Evolutionary conservation across 75 land plant genomes (phyloP).

Genomic region (Adiantum capillusveneris): DNA sequence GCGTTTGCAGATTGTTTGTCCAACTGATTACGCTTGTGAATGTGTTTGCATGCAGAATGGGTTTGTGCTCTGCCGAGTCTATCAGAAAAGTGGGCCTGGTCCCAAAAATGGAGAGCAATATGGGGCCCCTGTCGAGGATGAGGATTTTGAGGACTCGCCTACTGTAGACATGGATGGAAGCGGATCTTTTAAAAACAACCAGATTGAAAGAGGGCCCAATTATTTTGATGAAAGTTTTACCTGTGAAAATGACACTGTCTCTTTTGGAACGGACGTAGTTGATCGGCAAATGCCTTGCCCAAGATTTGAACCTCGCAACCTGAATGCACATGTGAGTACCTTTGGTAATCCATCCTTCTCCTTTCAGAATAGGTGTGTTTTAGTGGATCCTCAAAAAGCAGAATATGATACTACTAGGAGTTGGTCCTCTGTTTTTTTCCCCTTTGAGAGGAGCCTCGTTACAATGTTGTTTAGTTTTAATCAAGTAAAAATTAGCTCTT

Average conservation of each 20-base stretch:
- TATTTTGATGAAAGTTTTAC: background rate
- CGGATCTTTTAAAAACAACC: background rate
- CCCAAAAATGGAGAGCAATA: slow-evolving; percentile 81
- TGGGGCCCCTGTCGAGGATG: slow-evolving; percentile 65
- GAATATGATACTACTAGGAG: no score
- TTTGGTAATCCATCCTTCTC: no score
- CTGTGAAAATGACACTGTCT: background rate
- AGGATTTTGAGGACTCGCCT: slow-evolving; percentile 33
- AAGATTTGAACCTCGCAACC: background rate
- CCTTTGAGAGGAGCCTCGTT: no score
- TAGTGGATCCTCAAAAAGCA: no score
- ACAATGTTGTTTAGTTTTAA: no score
- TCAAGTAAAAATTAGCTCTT: no score
- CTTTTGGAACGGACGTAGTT: background rate
- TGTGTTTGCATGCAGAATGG: slow-evolving; percentile 28
- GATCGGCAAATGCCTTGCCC: background rate
- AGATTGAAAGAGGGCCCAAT: background rate
- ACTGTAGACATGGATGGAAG: background rate
- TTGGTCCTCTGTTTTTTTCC: no score
- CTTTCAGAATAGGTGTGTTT: no score
- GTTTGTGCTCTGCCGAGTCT: slow-evolving; percentile 61
- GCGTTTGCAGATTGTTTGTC: no score
- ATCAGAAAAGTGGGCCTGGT: slow-evolving; percentile 73
- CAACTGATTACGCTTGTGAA: background rate
- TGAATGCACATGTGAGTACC: no score